Base-by-base conservation (phyloP, 371 early-diverging fungal genomes). In the Batrachochytrium dendrobatidis region DNA sequence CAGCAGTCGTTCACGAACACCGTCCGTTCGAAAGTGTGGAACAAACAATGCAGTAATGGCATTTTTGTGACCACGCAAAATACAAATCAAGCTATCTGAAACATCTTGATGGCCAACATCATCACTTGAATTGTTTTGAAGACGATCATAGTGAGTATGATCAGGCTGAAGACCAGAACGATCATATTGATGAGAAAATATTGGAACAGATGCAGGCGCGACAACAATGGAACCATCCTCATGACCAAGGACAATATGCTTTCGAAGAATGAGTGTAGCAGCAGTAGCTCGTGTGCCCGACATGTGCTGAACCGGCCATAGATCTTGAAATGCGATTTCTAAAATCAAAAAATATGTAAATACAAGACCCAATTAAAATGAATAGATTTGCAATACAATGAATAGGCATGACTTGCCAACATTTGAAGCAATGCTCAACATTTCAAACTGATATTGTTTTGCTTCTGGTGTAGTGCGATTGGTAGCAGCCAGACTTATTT, bases 11-110 rank as follows among this genome's bases (percentile, higher is more conserved):
- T 69, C 65, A 20, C 46, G 46, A 20, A 45, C 46, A 22, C 54
- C n/a, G 15, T 53, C 56, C 6, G 45, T 32, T 24, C 34, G 31
- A 34, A 26, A 50, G 6, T 63, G 64, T 15, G 66, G 51, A 24
- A 57, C 55, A 55, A 33, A 70, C 39, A 75, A 50, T 24, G 62
- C 49, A 53, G 61, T 65, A 4, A 75, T 67, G 26, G 60, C 26
- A 7, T 63, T 64, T 3, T 8, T 28, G 46, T 68, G 69, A 26
- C 63, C 64, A 10, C 81, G 0, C 80, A 83, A n/a, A 82, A 44
- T 8, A 81, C n/a, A n/a, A n/a, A n/a, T n/a, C n/a, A n/a, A n/a
- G n/a, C n/a, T n/a, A n/a, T n/a, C n/a, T n/a, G n/a, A n/a, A n/a
- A n/a, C n/a, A n/a, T n/a, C n/a, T n/a, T n/a, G n/a, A n/a, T n/a